Evolutionary conservation across 331 rosid species (phyloP).

Genomic region (Cydonia oblonga): DNA sequence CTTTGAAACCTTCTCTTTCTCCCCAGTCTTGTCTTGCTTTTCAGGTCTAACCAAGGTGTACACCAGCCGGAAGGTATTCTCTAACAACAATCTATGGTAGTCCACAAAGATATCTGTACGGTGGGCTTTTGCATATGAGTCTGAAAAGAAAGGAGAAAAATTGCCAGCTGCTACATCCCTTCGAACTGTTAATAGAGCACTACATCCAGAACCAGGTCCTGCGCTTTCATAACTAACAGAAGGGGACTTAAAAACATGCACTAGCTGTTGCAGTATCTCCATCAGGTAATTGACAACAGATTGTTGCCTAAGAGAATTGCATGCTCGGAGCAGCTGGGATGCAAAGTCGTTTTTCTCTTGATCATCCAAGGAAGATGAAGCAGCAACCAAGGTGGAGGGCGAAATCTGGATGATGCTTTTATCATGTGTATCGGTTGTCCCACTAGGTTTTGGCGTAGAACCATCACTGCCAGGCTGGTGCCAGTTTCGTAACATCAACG

Average conservation of each 20-base stretch:
- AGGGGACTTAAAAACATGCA: slow-evolving; percentile 85
- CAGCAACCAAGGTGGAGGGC: slow-evolving; percentile 30
- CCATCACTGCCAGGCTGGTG: slow-evolving; percentile 96
- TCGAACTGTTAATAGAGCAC: slow-evolving; percentile 82
- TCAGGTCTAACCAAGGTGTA: slow-evolving; percentile 96
- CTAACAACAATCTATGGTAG: slow-evolving; percentile 82
- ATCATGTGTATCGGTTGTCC: slow-evolving; percentile 54
- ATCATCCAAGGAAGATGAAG: slow-evolving; percentile 49
- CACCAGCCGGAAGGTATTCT: slow-evolving; percentile 85
- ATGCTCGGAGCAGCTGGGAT: slow-evolving; percentile 77
- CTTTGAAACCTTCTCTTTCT: slow-evolving; percentile 69
- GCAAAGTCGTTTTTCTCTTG: slow-evolving; percentile 80
- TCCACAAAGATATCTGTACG: slow-evolving; percentile 76
- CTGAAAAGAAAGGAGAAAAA: slow-evolving; percentile 92
- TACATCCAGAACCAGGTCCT: slow-evolving; percentile 81
- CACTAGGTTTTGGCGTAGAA: slow-evolving; percentile 47
- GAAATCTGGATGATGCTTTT: slow-evolving; percentile 53
- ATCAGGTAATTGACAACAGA: slow-evolving; percentile 71
- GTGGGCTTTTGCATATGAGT: slow-evolving; percentile 88
- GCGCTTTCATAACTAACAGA: slow-evolving; percentile 46
- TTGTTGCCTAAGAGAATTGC: slow-evolving; percentile 94
- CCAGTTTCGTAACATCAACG: slow-evolving; percentile 98
- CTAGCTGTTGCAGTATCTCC: slow-evolving; percentile 94
- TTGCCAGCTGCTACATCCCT: slow-evolving; percentile 96
- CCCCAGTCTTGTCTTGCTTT: slow-evolving; percentile 88